phyloP scores from a whole-genome alignment of 2,329 filamentous ascomycete genomes.

The Fusarium burgessii region DNA sequence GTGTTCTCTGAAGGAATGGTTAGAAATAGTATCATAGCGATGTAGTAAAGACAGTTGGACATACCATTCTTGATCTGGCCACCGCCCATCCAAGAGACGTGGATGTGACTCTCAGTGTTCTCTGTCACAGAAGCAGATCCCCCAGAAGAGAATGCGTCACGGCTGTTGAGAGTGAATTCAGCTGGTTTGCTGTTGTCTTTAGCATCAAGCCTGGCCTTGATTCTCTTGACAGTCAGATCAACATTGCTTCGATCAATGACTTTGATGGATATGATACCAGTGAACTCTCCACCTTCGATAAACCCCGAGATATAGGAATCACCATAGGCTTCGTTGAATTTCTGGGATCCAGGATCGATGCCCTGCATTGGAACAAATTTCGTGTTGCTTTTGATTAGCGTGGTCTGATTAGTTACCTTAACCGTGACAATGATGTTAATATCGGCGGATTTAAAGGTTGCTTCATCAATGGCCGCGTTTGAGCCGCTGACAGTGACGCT shows the following conservation, averaged over 20 bases:
- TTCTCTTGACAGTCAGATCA: not conserved
- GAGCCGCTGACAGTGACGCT: not conserved
- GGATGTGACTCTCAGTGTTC: not conserved
- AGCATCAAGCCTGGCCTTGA: not conserved
- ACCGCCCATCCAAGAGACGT: not conserved
- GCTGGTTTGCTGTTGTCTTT: not conserved
- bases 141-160: not conserved
- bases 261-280: not conserved
- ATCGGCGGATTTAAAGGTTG: not conserved
- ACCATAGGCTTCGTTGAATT: not conserved
- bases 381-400: not conserved
- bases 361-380: not conserved
- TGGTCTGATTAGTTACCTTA: not conserved
- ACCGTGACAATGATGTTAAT: not conserved
- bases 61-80: not conserved
- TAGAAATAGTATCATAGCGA: no score
- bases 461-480: not conserved
- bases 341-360: not conserved
- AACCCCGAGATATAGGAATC: conserved; percentile 1
- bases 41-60: no score
- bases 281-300: not conserved
- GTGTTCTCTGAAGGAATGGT: not conserved
- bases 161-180: not conserved
- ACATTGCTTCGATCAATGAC: not conserved
- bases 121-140: not conserved